Percentiles rank a stretch among this genome's conserved stretches.
Conservation (phyloP, 2,329 filamentous ascomycete genomes). For the Penicillium hordei region DNA sequence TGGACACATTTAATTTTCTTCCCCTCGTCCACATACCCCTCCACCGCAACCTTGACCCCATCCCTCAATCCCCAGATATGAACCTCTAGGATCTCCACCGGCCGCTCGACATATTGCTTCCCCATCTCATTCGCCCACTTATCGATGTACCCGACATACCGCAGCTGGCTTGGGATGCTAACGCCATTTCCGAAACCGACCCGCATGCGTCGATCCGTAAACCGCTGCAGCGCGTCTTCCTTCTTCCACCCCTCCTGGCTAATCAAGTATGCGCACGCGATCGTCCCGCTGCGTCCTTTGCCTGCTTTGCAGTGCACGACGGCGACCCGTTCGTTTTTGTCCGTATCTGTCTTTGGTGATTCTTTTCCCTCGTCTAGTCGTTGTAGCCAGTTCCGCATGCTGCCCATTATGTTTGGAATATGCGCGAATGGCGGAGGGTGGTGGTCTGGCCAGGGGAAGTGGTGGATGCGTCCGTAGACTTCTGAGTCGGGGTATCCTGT, state of each 20-base stretch:
- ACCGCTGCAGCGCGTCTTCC: constrained; percentile 63
- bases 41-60: constrained; percentile 82
- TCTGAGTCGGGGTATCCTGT: constrained; percentile 91
- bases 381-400: constrained; percentile 85
- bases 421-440: constrained; percentile 91
- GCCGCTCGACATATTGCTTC: constrained; percentile 78
- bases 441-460: constrained; percentile 96
- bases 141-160: constrained; percentile 86
- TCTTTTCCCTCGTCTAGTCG: constrained; percentile 32
- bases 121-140: constrained; percentile 70
- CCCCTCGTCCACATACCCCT: constrained; percentile 85
- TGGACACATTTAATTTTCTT: constrained; percentile 82
- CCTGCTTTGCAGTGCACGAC: constrained; percentile 98
- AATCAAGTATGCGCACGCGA: constrained; percentile 86
- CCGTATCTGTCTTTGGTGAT: constrained; percentile 18
- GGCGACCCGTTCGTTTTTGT: constrained; percentile 62
- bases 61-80: constrained; percentile 86
- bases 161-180: constrained; percentile 86
- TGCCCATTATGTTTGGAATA: constrained; percentile 83
- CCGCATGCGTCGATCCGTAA: constrained; percentile 84
- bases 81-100: constrained; percentile 81
- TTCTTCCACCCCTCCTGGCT: constrained; percentile 73
- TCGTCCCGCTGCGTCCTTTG: constrained; percentile 87
- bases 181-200: constrained; percentile 85
- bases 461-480: constrained; percentile 79